phyloP scores from a whole-genome alignment of 192 early-diverging fungal genomes.

The Linnemannia zychae region DNA sequence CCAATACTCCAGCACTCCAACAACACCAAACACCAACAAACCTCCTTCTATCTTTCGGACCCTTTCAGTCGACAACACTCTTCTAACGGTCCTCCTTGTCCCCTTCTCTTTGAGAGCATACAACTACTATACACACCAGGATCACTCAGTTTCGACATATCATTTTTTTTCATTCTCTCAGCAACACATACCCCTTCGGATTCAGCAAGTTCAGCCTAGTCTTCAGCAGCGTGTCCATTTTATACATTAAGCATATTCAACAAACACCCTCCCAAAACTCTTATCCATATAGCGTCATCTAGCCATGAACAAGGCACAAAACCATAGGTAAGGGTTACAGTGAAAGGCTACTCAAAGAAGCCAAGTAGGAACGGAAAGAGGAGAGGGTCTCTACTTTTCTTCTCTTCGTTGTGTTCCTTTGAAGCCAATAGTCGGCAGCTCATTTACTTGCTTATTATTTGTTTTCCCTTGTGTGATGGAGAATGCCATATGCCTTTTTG shows the following conservation, averaged over 20 bases:
- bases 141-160: background rate
- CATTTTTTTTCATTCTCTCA: background rate
- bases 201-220: background rate
- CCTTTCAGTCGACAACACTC: background rate
- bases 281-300: background rate
- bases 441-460: too few species aligned
- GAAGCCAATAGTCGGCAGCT: too few species aligned
- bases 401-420: background rate
- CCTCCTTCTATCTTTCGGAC: background rate
- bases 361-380: background rate
- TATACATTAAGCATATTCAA: background rate
- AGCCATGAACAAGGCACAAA: slow-evolving; percentile 1
- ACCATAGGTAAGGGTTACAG: slow-evolving; percentile 1
- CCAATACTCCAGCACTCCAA: background rate
- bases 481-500: background rate
- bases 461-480: background rate
- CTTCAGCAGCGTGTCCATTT: background rate
- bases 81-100: background rate
- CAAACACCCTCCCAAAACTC: background rate
- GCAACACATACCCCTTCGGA: background rate
- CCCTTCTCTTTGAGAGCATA: background rate
- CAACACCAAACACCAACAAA: background rate
- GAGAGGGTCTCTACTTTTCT: background rate
- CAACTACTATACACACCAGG: background rate
- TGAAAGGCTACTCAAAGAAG: too few species aligned